These are phyloP conservation scores for Salix dunnii DNA, from an alignment of 345 rosid genomes.

Conservation along the genomic window DNA sequence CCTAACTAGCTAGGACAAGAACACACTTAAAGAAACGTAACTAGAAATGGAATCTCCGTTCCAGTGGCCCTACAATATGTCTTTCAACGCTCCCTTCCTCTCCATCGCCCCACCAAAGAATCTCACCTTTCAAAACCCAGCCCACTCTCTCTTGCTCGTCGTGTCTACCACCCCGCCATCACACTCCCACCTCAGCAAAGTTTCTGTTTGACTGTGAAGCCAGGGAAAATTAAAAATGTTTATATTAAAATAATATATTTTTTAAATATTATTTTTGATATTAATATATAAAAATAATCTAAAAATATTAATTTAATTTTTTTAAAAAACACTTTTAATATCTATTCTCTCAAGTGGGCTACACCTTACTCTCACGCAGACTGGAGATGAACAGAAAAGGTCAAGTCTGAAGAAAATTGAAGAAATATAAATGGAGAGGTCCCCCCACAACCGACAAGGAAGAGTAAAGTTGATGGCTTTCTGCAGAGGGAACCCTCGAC, in stretches of 20 bases:
- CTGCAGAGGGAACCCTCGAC: constrained; percentile 46
- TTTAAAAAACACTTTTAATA: too few species aligned
- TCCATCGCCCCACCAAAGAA: neutral
- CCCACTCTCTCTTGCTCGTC: neutral
- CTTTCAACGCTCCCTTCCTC: neutral
- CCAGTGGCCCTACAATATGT: neutral
- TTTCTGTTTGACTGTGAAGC: too few species aligned
- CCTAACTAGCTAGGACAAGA: neutral
- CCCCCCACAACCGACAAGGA: neutral
- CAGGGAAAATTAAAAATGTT: too few species aligned
- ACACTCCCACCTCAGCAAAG: neutral
- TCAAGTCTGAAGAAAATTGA: neutral
- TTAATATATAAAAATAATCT: too few species aligned
- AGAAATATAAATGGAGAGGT: neutral
- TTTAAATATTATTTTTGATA: too few species aligned
- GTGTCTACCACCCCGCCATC: neutral
- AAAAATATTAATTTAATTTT: too few species aligned
- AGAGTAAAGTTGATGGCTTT: constrained; percentile 17
- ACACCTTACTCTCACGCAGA: neutral
- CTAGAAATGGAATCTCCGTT: neutral
- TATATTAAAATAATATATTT: too few species aligned
- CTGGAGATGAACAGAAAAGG: neutral
- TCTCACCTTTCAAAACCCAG: neutral
- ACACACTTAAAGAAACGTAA: neutral
- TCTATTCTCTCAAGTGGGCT: too few species aligned